Evolutionary conservation across 345 rosid genomes (phyloP).

Genomic region (Reutealis trisperma): DNA sequence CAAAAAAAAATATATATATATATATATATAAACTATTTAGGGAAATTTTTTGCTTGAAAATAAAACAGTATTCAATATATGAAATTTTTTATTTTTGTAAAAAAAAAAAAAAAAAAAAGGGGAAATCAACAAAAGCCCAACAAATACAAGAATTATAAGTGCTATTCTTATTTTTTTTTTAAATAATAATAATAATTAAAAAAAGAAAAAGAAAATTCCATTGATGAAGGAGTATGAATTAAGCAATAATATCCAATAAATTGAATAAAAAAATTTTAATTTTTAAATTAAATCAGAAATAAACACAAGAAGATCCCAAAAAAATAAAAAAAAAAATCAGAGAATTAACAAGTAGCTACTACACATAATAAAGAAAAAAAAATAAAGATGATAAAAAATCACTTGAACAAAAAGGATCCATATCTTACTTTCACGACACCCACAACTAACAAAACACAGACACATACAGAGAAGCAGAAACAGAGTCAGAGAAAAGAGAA

Average conservation of each 20-base stretch:
- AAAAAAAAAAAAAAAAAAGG: too few relatives aligned
- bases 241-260: neutral
- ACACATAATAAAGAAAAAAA: neutral
- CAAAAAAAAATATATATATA: neutral
- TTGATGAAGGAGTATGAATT: neutral
- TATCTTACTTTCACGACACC: neutral
- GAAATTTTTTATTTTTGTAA: too few relatives aligned
- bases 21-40: neutral
- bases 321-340: neutral
- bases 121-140: neutral
- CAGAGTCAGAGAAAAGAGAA: constrained; percentile 15
- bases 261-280: neutral
- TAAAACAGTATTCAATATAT: neutral
- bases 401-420: neutral
- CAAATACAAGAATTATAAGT: neutral
- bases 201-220: neutral
- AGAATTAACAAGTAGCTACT: neutral
- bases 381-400: neutral
- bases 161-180: neutral
- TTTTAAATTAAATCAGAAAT: neutral
- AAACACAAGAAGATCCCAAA: neutral
- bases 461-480: constrained; percentile 4
- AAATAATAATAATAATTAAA: too few relatives aligned
- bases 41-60: neutral
- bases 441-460: constrained; percentile 1